A percentile compares a stretch with the other conserved stretches of the same genome.
Conservation (phyloP, 1,284 basidiomycete genomes). For the Boletellus sp. region DNA sequence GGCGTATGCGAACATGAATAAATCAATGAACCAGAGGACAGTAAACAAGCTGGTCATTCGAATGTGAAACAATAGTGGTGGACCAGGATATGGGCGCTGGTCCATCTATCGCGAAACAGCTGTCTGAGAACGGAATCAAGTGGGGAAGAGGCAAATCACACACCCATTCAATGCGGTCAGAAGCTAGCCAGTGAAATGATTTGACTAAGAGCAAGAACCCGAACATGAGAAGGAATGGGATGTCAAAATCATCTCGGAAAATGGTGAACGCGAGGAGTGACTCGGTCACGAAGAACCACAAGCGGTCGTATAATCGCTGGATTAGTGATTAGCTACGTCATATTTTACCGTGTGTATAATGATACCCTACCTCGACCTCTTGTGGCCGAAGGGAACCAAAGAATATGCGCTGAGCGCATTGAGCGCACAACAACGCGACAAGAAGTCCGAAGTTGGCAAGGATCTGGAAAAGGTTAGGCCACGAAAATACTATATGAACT, state of each 20-base stretch:
- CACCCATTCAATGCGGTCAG: conserved; percentile 94
- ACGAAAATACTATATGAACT: background rate
- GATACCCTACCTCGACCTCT: conserved; percentile 80
- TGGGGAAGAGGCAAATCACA: conserved; percentile 28
- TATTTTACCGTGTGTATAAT: conserved; percentile 1
- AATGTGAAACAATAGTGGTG: conserved; percentile 79
- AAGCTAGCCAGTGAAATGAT: conserved; percentile 96
- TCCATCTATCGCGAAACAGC: conserved; percentile 72
- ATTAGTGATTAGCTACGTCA: conserved; percentile 1
- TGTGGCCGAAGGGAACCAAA: conserved; percentile 86
- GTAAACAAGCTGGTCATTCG: conserved; percentile 74
- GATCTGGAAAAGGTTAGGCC: conserved; percentile 50
- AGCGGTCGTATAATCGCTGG: conserved; percentile 89
- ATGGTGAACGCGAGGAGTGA: conserved; percentile 94
- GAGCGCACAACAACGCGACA: conserved; percentile 71
- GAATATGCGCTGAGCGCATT: conserved; percentile 82
- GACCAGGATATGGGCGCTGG: conserved; percentile 85
- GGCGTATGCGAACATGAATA: conserved; percentile 72
- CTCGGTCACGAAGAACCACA: conserved; percentile 98
- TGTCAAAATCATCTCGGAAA: conserved; percentile 91
- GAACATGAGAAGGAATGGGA: conserved; percentile 91
- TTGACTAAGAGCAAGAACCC: conserved; percentile 91
- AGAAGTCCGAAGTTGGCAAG: conserved; percentile 92
- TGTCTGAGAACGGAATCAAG: background rate
- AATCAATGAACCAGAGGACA: conserved; percentile 68